A percentile compares a stretch with the other conserved stretches of the same genome.
These are phyloP conservation scores for Lobosporangium transversale DNA, from an alignment of 192 early-diverging fungal genomes.

Conservation along the genomic window DNA sequence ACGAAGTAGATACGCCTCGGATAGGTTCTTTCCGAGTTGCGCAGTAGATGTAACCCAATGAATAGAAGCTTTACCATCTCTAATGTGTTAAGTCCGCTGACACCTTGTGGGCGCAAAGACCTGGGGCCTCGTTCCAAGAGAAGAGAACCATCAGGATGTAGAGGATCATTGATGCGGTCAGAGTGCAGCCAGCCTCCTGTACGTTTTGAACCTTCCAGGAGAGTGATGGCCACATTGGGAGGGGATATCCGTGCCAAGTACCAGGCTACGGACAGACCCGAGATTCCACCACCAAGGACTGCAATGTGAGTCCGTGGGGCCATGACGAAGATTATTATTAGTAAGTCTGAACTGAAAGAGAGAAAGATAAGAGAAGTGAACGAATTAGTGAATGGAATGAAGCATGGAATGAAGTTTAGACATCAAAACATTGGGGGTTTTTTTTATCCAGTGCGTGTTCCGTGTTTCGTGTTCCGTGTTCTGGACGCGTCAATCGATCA, in stretches of 20 bases:
- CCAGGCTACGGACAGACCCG: slow-evolving; percentile 87
- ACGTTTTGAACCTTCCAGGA: slow-evolving; percentile 76
- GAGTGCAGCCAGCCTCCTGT: slow-evolving; percentile 91
- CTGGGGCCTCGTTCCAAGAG: slow-evolving; percentile 86
- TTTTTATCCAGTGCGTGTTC: no score
- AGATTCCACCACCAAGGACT: slow-evolving; percentile 94
- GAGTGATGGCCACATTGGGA: slow-evolving; percentile 62
- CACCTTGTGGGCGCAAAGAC: slow-evolving; percentile 78
- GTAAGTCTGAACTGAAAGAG: no score
- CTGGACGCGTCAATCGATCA: no score
- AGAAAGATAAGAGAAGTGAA: no score
- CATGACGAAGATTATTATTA: no score
- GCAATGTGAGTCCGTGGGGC: slow-evolving; percentile 59
- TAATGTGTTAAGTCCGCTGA: slow-evolving; percentile 75
- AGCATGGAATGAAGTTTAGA: no score
- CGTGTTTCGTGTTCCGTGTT: no score
- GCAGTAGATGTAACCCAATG: no score
- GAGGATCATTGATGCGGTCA: slow-evolving; percentile 54
- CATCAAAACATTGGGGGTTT: no score
- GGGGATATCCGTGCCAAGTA: slow-evolving; percentile 67
- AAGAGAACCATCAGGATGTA: slow-evolving; percentile 44
- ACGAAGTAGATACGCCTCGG: neutral
- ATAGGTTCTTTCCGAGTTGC: neutral
- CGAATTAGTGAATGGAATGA: no score
- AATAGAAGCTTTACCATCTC: slow-evolving; percentile 79